Conservation (phyloP, 306 rosid species). For the Prunus mume region DNA sequence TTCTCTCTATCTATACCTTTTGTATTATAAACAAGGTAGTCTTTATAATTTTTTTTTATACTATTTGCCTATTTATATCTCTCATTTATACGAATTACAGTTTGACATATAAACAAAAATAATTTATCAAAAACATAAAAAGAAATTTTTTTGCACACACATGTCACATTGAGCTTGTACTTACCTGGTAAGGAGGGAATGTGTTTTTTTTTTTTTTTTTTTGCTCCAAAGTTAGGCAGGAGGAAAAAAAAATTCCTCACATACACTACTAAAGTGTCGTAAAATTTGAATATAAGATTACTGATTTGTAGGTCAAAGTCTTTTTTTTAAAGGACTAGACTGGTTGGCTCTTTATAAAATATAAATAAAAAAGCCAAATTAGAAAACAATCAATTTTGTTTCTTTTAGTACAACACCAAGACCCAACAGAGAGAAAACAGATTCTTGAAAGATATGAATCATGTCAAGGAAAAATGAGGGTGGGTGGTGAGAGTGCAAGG, state of each 20-base stretch:
- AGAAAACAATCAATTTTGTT: neutral
- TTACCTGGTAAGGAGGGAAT: no score
- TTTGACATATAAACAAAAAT: no score
- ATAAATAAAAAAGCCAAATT: neutral
- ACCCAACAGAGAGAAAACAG: constrained; percentile 23
- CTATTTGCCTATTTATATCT: no score
- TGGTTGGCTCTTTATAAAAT: neutral
- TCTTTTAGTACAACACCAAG: neutral
- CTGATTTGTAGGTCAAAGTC: no score
- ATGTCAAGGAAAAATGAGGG: constrained; percentile 22
- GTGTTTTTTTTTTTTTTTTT: no score
- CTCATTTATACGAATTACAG: rapidly evolving
- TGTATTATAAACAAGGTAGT: neutral
- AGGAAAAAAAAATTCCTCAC: no score
- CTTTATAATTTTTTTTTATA: neutral
- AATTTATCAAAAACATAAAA: no score
- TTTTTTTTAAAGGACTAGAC: no score
- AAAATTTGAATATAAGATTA: rapidly evolving
- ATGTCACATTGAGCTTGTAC: no score
- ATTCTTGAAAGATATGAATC: constrained; percentile 33
- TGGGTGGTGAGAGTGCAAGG: constrained; percentile 36
- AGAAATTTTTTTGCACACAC: rapidly evolving
- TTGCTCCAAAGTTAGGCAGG: no score
- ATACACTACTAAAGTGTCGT: no score
- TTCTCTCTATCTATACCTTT: neutral